Base-by-base conservation (phyloP, 352 stramenopile genomes). In the Phytopythium litorale region DNA sequence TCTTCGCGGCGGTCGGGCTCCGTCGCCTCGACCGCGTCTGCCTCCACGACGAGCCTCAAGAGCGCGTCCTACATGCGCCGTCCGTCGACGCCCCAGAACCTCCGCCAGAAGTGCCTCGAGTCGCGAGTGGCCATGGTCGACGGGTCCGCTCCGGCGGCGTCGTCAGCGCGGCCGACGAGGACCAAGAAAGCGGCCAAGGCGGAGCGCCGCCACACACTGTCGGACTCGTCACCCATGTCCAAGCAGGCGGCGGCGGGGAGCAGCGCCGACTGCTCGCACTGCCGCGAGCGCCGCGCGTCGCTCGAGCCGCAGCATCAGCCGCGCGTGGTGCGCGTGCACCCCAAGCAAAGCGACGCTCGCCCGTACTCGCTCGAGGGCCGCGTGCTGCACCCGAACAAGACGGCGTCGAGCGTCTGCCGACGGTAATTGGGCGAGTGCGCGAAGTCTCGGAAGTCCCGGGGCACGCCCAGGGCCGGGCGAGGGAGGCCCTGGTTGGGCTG, bases 91-190 rank as follows among this genome's bases (percentile, higher is more conserved):
- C 70, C 79, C 6, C 79, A 89, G 61, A 74, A 82, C 33, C 77
- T 91, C 19, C 72, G 81, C 5, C 81, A 87, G 45, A 88, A 91
- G 49, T 91, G 81, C 23, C 61, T 89, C 35, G 79, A 91, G 66
- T 86, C 74, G 12, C 68, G 81, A 37, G 58, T 77, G 18, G 67
- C 66, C 33, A 54, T 57, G 19, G 50, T 65, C 53, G 55, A 63
- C n/a, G 56, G 75, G 12, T 42, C 59, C 1, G 60, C 68, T 18
- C 6, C 52, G 12, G 38, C 55, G 37, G 43, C 70, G 30, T 48
- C 52, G 0, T 49, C 61, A 11, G 64, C 35, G 56, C 48, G 12
- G 19, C 61, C 15, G 40, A 30, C 15, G 48, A 62, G 49, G 55
- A 19, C 21, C 35, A 64, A 46, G n/a, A 37, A 43, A 56, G 13